These are phyloP conservation scores for Zygosaccharomyces bailii DNA, from an alignment of 805 yeast genomes.

Conservation along the genomic window DNA sequence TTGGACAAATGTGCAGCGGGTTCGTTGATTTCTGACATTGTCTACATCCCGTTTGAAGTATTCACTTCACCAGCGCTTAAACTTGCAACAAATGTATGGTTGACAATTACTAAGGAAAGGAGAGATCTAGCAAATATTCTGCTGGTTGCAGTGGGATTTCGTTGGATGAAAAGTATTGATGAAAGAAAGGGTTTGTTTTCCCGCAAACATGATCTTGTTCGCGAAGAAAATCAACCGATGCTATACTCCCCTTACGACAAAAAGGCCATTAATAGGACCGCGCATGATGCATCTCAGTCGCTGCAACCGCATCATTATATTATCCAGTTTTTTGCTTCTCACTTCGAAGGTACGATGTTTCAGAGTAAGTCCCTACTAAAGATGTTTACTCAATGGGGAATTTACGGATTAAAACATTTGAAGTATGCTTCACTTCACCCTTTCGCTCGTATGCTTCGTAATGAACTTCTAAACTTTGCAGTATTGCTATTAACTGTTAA, in stretches of 20 bases:
- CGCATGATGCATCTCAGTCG: constrained; percentile 45
- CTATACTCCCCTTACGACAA: constrained; percentile 85
- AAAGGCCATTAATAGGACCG: constrained; percentile 49
- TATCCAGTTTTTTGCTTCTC: constrained; percentile 65
- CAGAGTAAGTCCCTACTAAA: constrained; percentile 68
- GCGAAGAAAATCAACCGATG: constrained; percentile 71
- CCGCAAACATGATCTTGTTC: constrained; percentile 47
- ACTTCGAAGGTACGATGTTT: constrained; percentile 72
- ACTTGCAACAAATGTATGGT: constrained; percentile 74
- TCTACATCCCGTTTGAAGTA: constrained; percentile 64
- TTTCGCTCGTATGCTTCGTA: constrained; percentile 67
- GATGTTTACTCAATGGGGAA: constrained; percentile 59
- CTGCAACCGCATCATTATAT: constrained; percentile 68
- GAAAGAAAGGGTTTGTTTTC: constrained; percentile 63
- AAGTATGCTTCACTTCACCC: constrained; percentile 75
- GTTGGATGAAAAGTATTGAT: constrained; percentile 66
- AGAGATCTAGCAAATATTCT: constrained; percentile 56
- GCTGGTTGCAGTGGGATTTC: constrained; percentile 61
- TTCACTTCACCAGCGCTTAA: constrained; percentile 60
- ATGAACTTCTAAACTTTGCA: constrained; percentile 68
- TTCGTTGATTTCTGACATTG: constrained; percentile 46
- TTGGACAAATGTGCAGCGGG: constrained; percentile 37
- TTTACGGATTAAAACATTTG: constrained; percentile 52
- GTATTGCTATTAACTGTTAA: constrained; percentile 61
- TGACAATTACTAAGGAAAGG: constrained; percentile 66